A percentile compares a stretch with the other conserved stretches of the same genome.
Conservation (phyloP, 192 early-diverging fungal species). For the Mortierella alpina region DNA sequence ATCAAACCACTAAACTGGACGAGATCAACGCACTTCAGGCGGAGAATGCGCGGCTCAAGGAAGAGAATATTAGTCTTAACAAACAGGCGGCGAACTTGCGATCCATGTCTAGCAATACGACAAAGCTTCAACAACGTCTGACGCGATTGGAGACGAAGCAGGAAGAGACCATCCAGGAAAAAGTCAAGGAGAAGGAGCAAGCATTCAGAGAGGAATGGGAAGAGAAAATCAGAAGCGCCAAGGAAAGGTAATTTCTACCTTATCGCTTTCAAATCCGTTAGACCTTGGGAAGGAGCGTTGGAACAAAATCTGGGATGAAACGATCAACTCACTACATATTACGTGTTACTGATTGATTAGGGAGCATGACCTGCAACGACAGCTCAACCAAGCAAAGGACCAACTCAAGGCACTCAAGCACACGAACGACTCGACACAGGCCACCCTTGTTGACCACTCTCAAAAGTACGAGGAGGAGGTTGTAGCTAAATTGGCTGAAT, state of each 20-base stretch:
- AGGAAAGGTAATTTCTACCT: slow-evolving; percentile 67
- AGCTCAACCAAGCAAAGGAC: slow-evolving; percentile 83
- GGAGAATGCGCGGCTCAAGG: slow-evolving; percentile 69
- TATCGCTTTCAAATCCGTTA: background rate
- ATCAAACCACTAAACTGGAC: slow-evolving; percentile 61
- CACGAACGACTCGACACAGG: slow-evolving; percentile 79
- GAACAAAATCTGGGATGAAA: background rate
- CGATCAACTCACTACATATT: background rate
- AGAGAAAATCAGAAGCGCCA: slow-evolving; percentile 84
- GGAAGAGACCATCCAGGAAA: slow-evolving; percentile 76
- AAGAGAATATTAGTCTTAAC: slow-evolving; percentile 60
- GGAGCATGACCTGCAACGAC: slow-evolving; percentile 84
- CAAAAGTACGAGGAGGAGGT: slow-evolving; percentile 85
- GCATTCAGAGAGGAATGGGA: slow-evolving; percentile 80
- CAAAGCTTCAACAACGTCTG: slow-evolving; percentile 65
- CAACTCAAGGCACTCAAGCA: slow-evolving; percentile 74
- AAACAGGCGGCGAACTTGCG: slow-evolving; percentile 53
- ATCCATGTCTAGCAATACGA: slow-evolving; percentile 59
- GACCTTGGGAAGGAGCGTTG: background rate
- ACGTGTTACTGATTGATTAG: slow-evolving; percentile 30
- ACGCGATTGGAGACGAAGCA: slow-evolving; percentile 71
- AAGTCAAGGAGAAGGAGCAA: slow-evolving; percentile 73
- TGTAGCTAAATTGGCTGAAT: slow-evolving; percentile 81
- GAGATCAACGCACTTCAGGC: slow-evolving; percentile 56
- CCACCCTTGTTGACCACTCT: slow-evolving; percentile 68